Percentiles rank a stretch among this genome's conserved stretches.
Conservation (phyloP, 1,284 basidiomycete species). For the Austropuccinia psidii region DNA sequence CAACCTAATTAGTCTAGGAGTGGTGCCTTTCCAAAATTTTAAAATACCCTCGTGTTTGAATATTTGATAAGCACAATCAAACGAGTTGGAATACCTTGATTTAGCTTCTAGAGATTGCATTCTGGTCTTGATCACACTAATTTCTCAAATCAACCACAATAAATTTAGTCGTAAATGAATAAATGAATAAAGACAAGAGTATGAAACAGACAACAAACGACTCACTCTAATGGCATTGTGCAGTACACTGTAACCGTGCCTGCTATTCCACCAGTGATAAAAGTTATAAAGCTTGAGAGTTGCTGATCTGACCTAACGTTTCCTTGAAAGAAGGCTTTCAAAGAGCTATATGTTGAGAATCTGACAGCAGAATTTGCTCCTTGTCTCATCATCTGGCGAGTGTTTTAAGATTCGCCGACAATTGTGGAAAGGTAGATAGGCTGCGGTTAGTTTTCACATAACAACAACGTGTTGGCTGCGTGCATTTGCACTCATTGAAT, state of each 20-base stretch:
- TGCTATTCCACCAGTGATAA: conserved; percentile 85
- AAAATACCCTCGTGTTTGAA: conserved; percentile 54
- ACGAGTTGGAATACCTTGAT: conserved; percentile 76
- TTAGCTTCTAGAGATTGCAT: conserved; percentile 88
- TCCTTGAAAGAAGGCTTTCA: conserved; percentile 77
- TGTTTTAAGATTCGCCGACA: neutral
- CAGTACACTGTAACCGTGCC: conserved; percentile 86
- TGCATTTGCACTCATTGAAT: neutral
- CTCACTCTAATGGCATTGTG: conserved; percentile 38
- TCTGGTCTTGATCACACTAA: conserved; percentile 87
- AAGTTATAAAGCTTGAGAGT: conserved; percentile 79
- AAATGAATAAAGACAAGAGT: neutral
- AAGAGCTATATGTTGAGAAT: conserved; percentile 89
- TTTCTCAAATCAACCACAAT: conserved; percentile 15
- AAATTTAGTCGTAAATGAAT: neutral
- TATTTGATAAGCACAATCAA: conserved; percentile 88
- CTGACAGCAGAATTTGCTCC: conserved; percentile 92
- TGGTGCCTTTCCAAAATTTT: conserved; percentile 88
- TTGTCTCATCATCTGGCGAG: conserved; percentile 80
- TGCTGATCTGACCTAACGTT: conserved; percentile 71
- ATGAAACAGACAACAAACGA: neutral
- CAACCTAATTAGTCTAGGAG: conserved; percentile 72
- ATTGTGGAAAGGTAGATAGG: neutral
- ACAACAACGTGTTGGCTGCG: neutral
- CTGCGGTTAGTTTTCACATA: neutral